Evolutionary conservation across 306 rosid species (phyloP), one percentile per base, ranked within the genome.

Genomic region (Lathyrus aphaca): DNA sequence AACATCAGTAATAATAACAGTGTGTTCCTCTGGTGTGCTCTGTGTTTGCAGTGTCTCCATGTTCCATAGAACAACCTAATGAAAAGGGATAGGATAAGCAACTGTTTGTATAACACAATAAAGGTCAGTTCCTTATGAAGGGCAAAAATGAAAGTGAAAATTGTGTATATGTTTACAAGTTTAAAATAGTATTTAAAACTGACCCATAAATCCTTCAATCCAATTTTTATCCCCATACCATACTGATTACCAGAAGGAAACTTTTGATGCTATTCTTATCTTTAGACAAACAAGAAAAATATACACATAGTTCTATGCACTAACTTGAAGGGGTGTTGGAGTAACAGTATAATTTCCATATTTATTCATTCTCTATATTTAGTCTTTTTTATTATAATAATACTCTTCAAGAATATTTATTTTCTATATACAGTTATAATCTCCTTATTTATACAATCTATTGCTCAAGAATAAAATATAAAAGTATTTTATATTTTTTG

Each of bases 51-150:
- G 81, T 55, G 96, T 93, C 68, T 90, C 97, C 91, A 86, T 88
- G 79, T 93, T 86, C 98, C 98, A 93, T 29, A 93, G 74, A 72
- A 90, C 83, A 79, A 90, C 98, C 98, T 93, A 83, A 75, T 32
- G 50, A 78, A 74, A 84, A 51, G 56, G 66, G 46, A 64, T 64
- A 77, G 35, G 17, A 76, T 79, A 68, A 85, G 75, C 57, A 77
- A 73, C 71, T 59, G 62, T 38, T 77, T 67, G 55, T 68, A 18
- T 51, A 42, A 57, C 35, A 42, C 46, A 8, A 16, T n/a, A 42
- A 64, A 21, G 44, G 29, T 65, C 73, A 55, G 59, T 56, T 54
- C 0, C 4, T 16, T 43, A 29, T 1, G 49, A 21, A 29, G 10
- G 18, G 38, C 49, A 50, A 64, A 72, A 73, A 37, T 49, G 43